Conservation (phyloP, 73 alveolate species). For the Symbiodinium pilosum region DNA sequence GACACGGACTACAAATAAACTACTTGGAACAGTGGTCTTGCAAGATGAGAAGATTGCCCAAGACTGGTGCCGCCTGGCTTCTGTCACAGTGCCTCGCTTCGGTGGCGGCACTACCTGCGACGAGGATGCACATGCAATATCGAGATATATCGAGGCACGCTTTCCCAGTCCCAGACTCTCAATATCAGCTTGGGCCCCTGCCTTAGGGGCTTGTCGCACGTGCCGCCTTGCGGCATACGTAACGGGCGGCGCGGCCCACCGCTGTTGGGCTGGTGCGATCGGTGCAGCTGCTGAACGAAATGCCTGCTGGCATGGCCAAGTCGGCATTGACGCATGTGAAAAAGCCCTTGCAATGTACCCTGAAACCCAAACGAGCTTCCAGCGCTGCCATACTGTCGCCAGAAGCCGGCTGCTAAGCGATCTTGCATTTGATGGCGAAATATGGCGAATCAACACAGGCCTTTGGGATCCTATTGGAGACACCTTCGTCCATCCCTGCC, state of each 20-base stretch:
- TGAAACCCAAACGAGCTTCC: too few species aligned
- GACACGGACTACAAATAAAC: too few species aligned
- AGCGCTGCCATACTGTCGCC: neutral
- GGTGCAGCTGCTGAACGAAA: neutral
- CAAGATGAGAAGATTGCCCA: too few species aligned
- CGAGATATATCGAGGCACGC: too few species aligned
- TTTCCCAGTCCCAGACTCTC: neutral
- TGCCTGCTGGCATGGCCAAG: slow-evolving; percentile 1
- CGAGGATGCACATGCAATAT: too few species aligned
- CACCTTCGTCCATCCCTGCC: slow-evolving; percentile 1
- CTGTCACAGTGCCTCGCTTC: neutral
- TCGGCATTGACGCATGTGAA: too few species aligned
- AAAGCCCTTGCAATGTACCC: neutral
- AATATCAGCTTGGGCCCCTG: neutral
- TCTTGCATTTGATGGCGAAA: neutral
- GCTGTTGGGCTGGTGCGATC: neutral
- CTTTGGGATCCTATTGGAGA: slow-evolving; percentile 6
- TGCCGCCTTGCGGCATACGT: neutral
- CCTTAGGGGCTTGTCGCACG: neutral
- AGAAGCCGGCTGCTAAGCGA: neutral
- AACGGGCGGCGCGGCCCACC: neutral
- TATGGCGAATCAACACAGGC: neutral
- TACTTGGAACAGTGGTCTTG: too few species aligned
- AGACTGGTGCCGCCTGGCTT: slow-evolving; percentile 10
- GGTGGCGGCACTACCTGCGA: slow-evolving; percentile 1